Evolutionary conservation across 2,329 filamentous ascomycete genomes (phyloP), one percentile per base, ranked within the genome.

Genomic region (Verticillium nonalfalfae): DNA sequence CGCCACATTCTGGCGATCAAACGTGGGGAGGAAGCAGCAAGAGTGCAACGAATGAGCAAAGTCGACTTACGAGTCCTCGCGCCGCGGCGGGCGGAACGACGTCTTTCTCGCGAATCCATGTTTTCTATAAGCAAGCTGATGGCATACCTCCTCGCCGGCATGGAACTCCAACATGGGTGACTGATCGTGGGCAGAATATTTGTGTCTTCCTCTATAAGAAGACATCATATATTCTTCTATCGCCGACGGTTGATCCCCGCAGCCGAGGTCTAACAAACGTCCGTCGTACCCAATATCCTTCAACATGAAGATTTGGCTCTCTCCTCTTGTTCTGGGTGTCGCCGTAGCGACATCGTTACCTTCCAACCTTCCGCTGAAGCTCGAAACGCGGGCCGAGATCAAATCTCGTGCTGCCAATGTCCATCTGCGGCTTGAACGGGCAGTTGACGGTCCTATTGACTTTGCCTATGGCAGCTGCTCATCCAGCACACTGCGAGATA

Each of bases 331-430:
- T 26, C 57, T 57, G 5, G 60, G 60, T 55, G 62, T 58, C 62
- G 18, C 33, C 11, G 26, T 21, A 10, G 61, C 61, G 38, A 56
- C 64, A 21, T 4, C 26, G 59, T 45, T 59, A 61, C 60, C 13
- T 57, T 59, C 60, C 34, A 57, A 54, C 15, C 64, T 72, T 31
- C 72, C 73, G 1, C 60, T 75, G 33, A 70, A 68, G 40, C 70
- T 78, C 50, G 72, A 75, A 63, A 76, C 74, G 1, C 68, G 73
- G 64, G 26, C 67, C 65, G 57, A 68, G 66, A 59, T 72, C 66
- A 45, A 70, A 65, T 60, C 69, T 71, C 21, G 74, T 71, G 18
- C 77, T 69, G 75, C 62, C 58, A 72, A 61, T 60, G 73, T 38
- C 73, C 70, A 70, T 71, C 7, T 69, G 26, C 60, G 59, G 13